These are phyloP conservation scores for Neonectria sp. DNA, from an alignment of 2,329 filamentous ascomycete species.

Conservation along the genomic window DNA sequence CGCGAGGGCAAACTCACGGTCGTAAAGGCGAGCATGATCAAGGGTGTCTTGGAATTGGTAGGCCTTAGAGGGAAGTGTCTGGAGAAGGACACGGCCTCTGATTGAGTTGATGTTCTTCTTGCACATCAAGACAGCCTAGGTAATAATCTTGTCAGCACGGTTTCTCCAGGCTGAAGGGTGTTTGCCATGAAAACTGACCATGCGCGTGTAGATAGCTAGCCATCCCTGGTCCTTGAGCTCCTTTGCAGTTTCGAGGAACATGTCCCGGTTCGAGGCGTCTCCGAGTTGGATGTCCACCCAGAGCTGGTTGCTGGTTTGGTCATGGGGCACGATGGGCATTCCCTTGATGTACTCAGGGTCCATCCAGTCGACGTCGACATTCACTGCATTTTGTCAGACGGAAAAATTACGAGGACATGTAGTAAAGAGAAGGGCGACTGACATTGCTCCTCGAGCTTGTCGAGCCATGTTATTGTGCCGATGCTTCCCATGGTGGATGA, in stretches of 20 bases:
- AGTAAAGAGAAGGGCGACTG: conserved; percentile 27
- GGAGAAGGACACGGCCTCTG: conserved; percentile 63
- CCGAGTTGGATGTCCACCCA: conserved; percentile 64
- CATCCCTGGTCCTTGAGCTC: conserved; percentile 62
- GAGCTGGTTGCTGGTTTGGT: conserved; percentile 66
- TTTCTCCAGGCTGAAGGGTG: neutral
- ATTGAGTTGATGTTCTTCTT: conserved; percentile 63
- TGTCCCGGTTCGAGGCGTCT: conserved; percentile 58
- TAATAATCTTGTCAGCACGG: neutral
- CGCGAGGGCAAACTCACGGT: conserved; percentile 60
- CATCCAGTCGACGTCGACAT: conserved; percentile 68
- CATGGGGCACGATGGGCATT: conserved; percentile 62
- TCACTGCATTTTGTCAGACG: conserved; percentile 52
- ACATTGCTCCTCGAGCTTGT: conserved; percentile 60
- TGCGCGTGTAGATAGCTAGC: conserved; percentile 64
- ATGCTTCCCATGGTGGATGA: conserved; percentile 51
- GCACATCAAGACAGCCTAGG: conserved; percentile 61
- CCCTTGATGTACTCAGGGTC: conserved; percentile 62
- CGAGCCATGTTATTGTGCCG: conserved; percentile 55
- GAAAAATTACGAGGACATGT: accelerated
- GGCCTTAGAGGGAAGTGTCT: conserved; percentile 62
- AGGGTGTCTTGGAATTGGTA: conserved; percentile 62
- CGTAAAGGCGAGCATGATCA: conserved; percentile 63
- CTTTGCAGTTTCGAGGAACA: conserved; percentile 58
- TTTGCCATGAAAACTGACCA: conserved; percentile 45